Percentiles rank a stretch among this genome's conserved stretches.
Evolutionary conservation across 192 early-diverging fungal genomes (phyloP).

Genomic region (Podila epicladia): DNA sequence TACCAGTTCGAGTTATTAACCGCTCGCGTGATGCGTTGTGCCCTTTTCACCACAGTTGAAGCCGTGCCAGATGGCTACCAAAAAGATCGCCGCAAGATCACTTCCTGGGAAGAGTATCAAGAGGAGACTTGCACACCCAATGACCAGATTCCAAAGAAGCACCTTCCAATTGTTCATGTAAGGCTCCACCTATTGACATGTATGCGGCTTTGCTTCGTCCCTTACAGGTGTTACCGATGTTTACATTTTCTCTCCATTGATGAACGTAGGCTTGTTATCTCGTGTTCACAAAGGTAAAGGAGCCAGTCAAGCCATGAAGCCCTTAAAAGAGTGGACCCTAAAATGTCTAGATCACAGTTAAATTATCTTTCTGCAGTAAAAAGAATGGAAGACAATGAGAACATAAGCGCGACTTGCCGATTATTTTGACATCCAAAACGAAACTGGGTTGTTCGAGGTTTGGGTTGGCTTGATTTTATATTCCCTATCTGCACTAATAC

Average conservation of each 20-base stretch:
- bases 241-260: background rate
- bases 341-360: too few species aligned
- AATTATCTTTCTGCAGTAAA: too few species aligned
- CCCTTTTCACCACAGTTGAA: constrained; percentile 55
- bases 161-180: constrained; percentile 70
- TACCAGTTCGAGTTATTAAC: too few species aligned
- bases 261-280: constrained; percentile 53
- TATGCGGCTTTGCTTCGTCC: background rate
- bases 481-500: too few species aligned
- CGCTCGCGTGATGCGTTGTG: background rate
- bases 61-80: constrained; percentile 75
- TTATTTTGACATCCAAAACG: too few species aligned
- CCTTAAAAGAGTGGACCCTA: too few species aligned
- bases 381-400: too few species aligned
- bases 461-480: too few species aligned
- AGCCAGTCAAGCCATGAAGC: background rate
- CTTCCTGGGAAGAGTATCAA: constrained; percentile 25
- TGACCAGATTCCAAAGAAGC: constrained; percentile 38
- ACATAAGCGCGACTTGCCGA: too few species aligned
- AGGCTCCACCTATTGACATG: constrained; percentile 9
- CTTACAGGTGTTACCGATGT: background rate
- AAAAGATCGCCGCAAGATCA: constrained; percentile 58
- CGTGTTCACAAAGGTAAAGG: constrained; percentile 55
- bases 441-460: too few species aligned
- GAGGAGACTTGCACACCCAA: constrained; percentile 54